Evolutionary conservation across 345 rosid species (phyloP), one percentile per base, ranked within the genome.

Genomic region (Lagerstroemia speciosa): DNA sequence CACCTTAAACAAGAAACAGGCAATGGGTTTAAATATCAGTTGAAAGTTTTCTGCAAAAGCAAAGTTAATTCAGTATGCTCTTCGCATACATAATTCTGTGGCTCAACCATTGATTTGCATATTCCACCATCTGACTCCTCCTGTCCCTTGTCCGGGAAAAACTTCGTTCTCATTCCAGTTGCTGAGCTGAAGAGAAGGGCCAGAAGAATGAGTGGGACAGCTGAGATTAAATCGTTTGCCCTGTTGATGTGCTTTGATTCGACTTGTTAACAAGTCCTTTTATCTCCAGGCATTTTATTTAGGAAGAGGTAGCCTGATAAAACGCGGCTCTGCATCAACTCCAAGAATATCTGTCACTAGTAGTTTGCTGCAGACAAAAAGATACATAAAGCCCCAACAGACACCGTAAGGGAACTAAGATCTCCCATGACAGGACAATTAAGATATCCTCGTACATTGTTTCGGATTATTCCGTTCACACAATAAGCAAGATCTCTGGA

Each of bases 61-160:
- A 11, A 67, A 17, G n/a, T 15, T 2, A 46, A 67, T 78, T 77
- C 87, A 29, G 37, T 77, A 64, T 80, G 79, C 62, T 78, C 82
- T 78, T 78, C 73, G 46, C 79, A 80, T 31, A 65, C 67, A 69
- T 74, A 81, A 79, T 72, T 71, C 41, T 50, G 66, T 60, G 68
- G 66, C 77, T 76, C 72, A 27, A 81, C 80, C 75, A 81, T 62
- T 45, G 71, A 66, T 36, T 53, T 76, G 67, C 87, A 84, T 63
- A 81, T 77, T 30, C 82, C 78, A 48, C 74, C 60, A 32, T 24
- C 67, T 11, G 46, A 61, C 53, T 46, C 7, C 5, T 16, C n/a
- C 53, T 46, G n/a, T 46, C 53, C 53, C 46, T 41, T 6, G 46
- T 11, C 46, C 6, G 46, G 17, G 46, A 15, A 15, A 9, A 41